A percentile compares a stretch with the other conserved stretches of the same genome.
phyloP scores from a whole-genome alignment of 2,329 filamentous ascomycete species.

The Ceratocystis cubensis region DNA sequence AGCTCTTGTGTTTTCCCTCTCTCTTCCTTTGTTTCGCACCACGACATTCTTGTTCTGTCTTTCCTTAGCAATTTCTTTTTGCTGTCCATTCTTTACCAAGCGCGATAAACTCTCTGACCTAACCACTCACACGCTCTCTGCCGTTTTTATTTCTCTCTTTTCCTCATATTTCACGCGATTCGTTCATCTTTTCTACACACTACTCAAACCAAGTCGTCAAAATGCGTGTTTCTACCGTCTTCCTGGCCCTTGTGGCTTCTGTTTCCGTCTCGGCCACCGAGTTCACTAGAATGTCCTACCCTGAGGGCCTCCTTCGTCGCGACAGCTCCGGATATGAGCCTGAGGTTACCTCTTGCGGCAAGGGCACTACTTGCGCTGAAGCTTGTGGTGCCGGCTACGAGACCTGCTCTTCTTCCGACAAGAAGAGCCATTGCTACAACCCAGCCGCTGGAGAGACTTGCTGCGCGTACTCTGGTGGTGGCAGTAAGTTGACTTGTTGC shows the following conservation, averaged over 20 bases:
- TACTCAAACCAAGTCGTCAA: constrained; percentile 10
- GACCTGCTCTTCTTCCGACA: constrained; percentile 39
- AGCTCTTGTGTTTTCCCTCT: background rate
- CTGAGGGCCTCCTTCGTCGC: constrained; percentile 32
- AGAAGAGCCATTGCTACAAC: constrained; percentile 47
- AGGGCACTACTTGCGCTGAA: constrained; percentile 41
- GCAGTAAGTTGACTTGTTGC: constrained; percentile 36
- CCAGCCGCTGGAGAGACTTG: constrained; percentile 39
- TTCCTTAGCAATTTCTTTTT: constrained; percentile 16
- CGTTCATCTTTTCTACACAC: background rate
- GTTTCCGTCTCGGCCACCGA: constrained; percentile 27
- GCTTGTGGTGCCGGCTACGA: constrained; percentile 41
- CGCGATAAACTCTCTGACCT: background rate
- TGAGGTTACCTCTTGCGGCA: constrained; percentile 36
- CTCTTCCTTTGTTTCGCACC: constrained; percentile 23
- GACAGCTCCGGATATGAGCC: constrained; percentile 38
- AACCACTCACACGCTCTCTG: background rate
- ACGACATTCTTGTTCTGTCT: background rate
- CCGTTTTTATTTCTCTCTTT: constrained; percentile 13
- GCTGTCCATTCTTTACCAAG: constrained; percentile 4
- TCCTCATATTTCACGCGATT: background rate
- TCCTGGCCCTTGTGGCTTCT: constrained; percentile 29
- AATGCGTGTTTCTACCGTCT: constrained; percentile 29
- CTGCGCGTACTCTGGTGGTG: constrained; percentile 41
- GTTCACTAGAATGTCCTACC: constrained; percentile 29